phyloP scores from a whole-genome alignment of 805 yeast genomes.

The Kodamaea hsintzibuensis region DNA sequence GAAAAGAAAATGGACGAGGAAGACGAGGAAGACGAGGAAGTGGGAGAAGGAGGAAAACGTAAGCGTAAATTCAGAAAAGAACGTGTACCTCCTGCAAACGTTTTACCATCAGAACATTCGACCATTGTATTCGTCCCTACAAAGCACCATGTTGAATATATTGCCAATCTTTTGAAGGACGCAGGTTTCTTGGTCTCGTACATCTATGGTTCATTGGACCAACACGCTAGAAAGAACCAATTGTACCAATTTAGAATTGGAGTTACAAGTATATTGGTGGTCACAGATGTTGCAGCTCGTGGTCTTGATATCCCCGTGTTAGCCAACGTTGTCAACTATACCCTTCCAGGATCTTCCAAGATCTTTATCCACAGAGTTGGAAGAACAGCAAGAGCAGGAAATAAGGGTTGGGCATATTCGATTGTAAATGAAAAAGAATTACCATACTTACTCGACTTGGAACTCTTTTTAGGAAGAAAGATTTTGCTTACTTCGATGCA shows the following conservation, averaged over 20 bases:
- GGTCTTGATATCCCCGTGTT: conserved; percentile 98
- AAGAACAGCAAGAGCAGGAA: conserved; percentile 99
- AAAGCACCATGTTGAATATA: conserved; percentile 94
- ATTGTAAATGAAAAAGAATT: conserved; percentile 81
- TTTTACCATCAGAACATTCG: conserved; percentile 78
- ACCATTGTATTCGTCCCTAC: conserved; percentile 96
- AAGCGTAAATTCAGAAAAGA: conserved; percentile 48
- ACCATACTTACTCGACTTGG: conserved; percentile 88
- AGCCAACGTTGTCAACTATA: conserved; percentile 90
- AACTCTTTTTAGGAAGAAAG: conserved; percentile 84
- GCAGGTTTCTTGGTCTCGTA: conserved; percentile 87
- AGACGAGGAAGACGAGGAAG: conserved; percentile 53
- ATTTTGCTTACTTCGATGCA: conserved; percentile 69
- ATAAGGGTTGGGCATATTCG: conserved; percentile 96
- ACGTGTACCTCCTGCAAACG: conserved; percentile 75
- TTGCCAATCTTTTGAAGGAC: conserved; percentile 65
- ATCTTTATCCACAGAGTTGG: conserved; percentile 97
- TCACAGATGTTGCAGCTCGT: conserved; percentile 97
- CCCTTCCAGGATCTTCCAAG: conserved; percentile 89
- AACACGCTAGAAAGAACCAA: conserved; percentile 90
- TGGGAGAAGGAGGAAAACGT: conserved; percentile 30
- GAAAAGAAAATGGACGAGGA: conserved; percentile 51
- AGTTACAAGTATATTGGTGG: conserved; percentile 81
- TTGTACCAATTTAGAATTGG: conserved; percentile 83
- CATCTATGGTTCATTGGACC: conserved; percentile 93